Conservation (phyloP, 1,139 yeast genomes). For the Candida anutae region DNA sequence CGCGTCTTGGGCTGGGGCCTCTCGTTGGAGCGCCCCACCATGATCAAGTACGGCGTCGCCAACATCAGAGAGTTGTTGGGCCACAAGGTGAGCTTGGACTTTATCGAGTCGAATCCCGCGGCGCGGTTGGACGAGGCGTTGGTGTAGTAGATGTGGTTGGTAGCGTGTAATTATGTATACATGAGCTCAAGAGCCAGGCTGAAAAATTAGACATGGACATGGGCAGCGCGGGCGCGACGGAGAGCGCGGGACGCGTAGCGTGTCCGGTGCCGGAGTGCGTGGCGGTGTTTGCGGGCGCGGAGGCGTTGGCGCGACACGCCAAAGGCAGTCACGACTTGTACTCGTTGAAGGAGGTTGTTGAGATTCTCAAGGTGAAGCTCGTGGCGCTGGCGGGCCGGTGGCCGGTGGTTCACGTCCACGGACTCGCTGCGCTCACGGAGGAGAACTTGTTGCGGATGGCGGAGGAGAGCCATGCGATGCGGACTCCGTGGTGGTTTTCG, state of each 20-base stretch:
- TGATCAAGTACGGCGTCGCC: slow-evolving; percentile 95
- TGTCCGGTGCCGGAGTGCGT: slow-evolving; percentile 69
- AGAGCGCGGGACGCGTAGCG: slow-evolving; percentile 59
- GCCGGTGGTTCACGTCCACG: neutral
- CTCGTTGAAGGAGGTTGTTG: slow-evolving; percentile 18
- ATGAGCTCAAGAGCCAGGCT: slow-evolving; percentile 1
- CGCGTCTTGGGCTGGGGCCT: slow-evolving; percentile 98
- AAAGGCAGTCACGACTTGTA: slow-evolving; percentile 53
- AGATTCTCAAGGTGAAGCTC: neutral
- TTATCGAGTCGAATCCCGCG: slow-evolving; percentile 94
- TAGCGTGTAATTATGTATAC: slow-evolving; percentile 2
- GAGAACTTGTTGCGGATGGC: slow-evolving; percentile 21
- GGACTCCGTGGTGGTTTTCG: slow-evolving; percentile 40
- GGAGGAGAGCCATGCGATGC: slow-evolving; percentile 26
- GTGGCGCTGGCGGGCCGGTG: neutral
- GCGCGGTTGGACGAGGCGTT: slow-evolving; percentile 77
- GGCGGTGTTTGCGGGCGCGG: slow-evolving; percentile 50
- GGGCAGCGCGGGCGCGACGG: too few species aligned
- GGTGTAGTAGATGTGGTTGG: slow-evolving; percentile 13
- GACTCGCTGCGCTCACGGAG: neutral
- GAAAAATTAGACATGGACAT: neutral
- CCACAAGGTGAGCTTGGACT: slow-evolving; percentile 87
- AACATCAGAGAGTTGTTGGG: slow-evolving; percentile 94
- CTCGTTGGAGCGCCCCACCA: slow-evolving; percentile 95
- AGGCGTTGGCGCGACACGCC: slow-evolving; percentile 58